Evolutionary conservation across 306 rosid species (phyloP).

Genomic region (Mimosa bimucronata): DNA sequence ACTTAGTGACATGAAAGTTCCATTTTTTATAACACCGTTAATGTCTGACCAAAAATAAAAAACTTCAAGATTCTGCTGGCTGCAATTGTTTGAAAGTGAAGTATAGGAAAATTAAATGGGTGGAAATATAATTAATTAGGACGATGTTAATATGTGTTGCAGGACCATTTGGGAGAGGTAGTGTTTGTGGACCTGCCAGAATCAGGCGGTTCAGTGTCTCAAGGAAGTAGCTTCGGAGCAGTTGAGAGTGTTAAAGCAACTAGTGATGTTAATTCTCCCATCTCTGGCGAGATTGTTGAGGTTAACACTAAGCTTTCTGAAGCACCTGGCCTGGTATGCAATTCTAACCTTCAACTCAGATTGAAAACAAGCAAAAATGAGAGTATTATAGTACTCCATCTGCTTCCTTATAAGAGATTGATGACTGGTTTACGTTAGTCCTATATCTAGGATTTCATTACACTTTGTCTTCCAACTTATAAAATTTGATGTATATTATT

Average conservation of each 20-base stretch:
- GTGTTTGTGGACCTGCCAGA: slow-evolving; percentile 97
- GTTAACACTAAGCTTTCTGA: slow-evolving; percentile 69
- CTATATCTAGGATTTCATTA: too few species aligned
- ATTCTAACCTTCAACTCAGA: neutral
- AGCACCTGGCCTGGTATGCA: slow-evolving; percentile 73
- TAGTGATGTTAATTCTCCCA: slow-evolving; percentile 92
- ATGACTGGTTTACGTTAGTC: too few species aligned
- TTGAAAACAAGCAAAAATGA: neutral
- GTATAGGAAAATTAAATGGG: neutral
- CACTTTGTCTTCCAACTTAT: too few species aligned
- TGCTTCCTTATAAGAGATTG: neutral
- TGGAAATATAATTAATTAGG: neutral
- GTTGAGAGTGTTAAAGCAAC: slow-evolving; percentile 99
- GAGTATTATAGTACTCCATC: neutral
- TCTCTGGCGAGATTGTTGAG: slow-evolving; percentile 89
- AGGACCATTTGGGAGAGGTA: slow-evolving; percentile 97
- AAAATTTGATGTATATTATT: too few species aligned
- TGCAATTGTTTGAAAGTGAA: neutral
- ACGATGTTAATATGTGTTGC: neutral
- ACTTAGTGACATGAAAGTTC: too few species aligned
- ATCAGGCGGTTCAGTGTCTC: slow-evolving; percentile 52
- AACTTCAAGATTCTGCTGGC: too few species aligned
- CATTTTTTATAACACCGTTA: too few species aligned
- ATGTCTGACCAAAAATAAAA: too few species aligned
- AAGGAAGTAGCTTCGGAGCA: slow-evolving; percentile 75